A percentile compares a stretch with the other conserved stretches of the same genome.
Conservation (phyloP, 2,329 filamentous ascomycete genomes). For the Ciborinia camelliae region DNA sequence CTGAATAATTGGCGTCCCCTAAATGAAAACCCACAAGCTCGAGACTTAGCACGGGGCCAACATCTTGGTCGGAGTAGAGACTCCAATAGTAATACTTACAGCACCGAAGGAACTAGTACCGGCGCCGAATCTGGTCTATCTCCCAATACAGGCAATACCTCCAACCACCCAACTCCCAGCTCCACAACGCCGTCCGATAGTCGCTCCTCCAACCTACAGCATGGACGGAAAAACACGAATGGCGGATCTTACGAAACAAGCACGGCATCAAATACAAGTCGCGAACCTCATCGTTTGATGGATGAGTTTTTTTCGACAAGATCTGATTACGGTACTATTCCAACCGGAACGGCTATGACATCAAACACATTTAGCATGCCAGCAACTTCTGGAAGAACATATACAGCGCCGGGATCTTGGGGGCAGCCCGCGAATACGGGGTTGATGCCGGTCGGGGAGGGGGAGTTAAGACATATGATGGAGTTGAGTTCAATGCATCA, state of each 20-base stretch:
- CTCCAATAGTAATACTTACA: slow-evolving; percentile 18
- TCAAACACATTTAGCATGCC: slow-evolving; percentile 41
- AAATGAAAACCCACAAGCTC: slow-evolving; percentile 14
- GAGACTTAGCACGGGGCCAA: not conserved
- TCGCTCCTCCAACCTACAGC: slow-evolving; percentile 24
- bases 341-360: slow-evolving; percentile 26
- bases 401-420: slow-evolving; percentile 43
- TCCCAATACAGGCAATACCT: slow-evolving; percentile 35
- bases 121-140: slow-evolving; percentile 33
- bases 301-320: slow-evolving; percentile 31
- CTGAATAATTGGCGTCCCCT: slow-evolving; percentile 25
- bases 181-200: slow-evolving; percentile 51
- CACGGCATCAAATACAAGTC: slow-evolving; percentile 40
- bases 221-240: slow-evolving; percentile 39
- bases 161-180: slow-evolving; percentile 57
- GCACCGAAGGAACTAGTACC: slow-evolving; percentile 41
- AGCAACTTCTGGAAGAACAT: slow-evolving; percentile 42
- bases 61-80: not conserved
- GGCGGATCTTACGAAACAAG: slow-evolving; percentile 51
- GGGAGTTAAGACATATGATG: slow-evolving; percentile 55
- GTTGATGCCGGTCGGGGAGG: slow-evolving; percentile 55
- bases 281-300: slow-evolving; percentile 34
- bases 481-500: slow-evolving; percentile 51
- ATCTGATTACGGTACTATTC: slow-evolving; percentile 28
- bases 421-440: slow-evolving; percentile 44